These are phyloP conservation scores for Globisporangium irregulare DNA, from an alignment of 352 stramenopile species.

Conservation along the genomic window DNA sequence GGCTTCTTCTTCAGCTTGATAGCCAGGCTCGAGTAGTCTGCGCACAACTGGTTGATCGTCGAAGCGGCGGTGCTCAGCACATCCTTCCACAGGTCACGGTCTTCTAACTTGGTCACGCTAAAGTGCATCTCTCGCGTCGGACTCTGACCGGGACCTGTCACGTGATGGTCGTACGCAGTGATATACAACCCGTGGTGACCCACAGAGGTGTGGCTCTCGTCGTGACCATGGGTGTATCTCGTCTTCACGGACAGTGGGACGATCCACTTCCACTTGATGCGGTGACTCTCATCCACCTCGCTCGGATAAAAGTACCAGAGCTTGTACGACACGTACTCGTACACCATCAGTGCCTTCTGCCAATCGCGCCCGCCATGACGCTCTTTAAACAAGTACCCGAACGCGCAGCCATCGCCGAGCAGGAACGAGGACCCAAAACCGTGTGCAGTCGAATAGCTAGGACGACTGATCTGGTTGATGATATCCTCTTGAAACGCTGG, in stretches of 20 bases:
- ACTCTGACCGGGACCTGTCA: constrained; percentile 41
- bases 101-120: constrained; percentile 82
- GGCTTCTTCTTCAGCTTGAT: constrained; percentile 77
- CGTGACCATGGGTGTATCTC: constrained; percentile 81
- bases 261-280: constrained; percentile 89
- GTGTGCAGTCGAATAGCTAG: constrained; percentile 77
- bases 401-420: constrained; percentile 76
- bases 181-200: constrained; percentile 83
- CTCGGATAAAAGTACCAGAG: constrained; percentile 89
- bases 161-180: constrained; percentile 76
- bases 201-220: constrained; percentile 79
- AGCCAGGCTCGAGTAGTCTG: constrained; percentile 61
- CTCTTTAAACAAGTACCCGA: constrained; percentile 84
- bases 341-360: constrained; percentile 85
- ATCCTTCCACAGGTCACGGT: constrained; percentile 79
- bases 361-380: constrained; percentile 55
- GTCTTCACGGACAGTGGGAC: constrained; percentile 67
- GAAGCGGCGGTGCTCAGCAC: constrained; percentile 54
- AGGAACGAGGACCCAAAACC: constrained; percentile 87
- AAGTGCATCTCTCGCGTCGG: constrained; percentile 78
- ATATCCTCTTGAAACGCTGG: constrained; percentile 86
- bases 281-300: constrained; percentile 74
- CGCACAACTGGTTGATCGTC: constrained; percentile 62
- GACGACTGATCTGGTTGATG: constrained; percentile 85
- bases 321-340: constrained; percentile 86